Evolutionary conservation across 257 asterid species (phyloP).

Genomic region (Primulina huaijiensis): DNA sequence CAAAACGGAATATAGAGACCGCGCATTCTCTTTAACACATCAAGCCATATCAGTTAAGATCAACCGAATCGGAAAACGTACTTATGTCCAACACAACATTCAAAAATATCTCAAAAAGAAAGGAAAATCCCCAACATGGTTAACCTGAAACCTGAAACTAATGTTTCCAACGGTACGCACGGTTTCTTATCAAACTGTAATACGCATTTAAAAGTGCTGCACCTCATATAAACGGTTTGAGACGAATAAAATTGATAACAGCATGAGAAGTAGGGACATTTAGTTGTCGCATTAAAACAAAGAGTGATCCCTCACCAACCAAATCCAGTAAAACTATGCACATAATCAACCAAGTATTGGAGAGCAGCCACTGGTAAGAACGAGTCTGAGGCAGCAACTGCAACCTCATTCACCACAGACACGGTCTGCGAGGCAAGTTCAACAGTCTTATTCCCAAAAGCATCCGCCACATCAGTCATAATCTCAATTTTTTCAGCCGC

Average conservation of each 20-base stretch:
- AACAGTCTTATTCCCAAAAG: conserved; percentile 46
- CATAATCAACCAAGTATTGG: conserved; percentile 70
- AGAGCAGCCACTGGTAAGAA: conserved; percentile 72
- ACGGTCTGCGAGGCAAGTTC: conserved; percentile 52
- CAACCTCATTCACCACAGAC: conserved; percentile 73
- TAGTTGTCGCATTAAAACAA: not conserved
- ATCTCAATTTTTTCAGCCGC: conserved; percentile 50
- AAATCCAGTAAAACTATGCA: conserved; percentile 62
- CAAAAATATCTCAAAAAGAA: not conserved
- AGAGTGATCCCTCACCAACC: conserved; percentile 48
- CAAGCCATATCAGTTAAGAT: not conserved
- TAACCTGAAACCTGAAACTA: not conserved
- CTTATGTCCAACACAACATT: not conserved
- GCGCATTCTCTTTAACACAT: not conserved
- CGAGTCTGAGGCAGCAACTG: conserved; percentile 81
- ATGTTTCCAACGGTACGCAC: not conserved
- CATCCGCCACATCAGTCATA: conserved; percentile 55
- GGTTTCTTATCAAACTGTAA: not conserved
- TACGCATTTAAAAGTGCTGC: not conserved
- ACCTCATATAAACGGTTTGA: too few species aligned
- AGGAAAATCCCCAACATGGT: not conserved
- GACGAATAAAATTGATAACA: not conserved
- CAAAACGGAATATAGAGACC: not conserved
- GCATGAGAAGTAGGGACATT: not conserved
- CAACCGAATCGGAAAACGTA: not conserved